Conservation (phyloP, 2,329 filamentous ascomycete species). For the Claviceps sp. region DNA sequence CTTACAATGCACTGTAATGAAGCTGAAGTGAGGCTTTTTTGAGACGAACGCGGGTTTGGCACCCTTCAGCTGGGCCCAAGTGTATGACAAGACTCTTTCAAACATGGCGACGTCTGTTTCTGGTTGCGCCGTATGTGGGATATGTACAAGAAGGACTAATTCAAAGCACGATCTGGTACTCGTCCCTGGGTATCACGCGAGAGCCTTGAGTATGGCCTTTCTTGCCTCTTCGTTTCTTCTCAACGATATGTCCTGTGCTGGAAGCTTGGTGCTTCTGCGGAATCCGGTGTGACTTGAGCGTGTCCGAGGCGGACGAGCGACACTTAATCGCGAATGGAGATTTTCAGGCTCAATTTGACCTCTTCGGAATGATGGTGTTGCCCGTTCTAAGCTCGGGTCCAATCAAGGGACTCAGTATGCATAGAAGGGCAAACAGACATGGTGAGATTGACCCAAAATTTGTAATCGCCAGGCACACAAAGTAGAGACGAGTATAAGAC, state of each 20-base stretch:
- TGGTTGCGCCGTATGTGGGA: neutral
- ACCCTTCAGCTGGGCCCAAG: conserved; percentile 31
- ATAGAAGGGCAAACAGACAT: conserved; percentile 10
- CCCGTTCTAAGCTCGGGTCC: conserved; percentile 11
- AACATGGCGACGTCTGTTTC: conserved; percentile 16
- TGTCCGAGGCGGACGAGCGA: neutral
- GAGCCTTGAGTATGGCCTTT: neutral
- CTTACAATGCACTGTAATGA: conserved; percentile 69
- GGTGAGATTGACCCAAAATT: conserved; percentile 3
- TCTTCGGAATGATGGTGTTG: neutral
- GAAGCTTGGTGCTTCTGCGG: neutral
- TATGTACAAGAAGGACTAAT: neutral
- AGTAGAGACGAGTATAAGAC: neutral
- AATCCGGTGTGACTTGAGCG: neutral
- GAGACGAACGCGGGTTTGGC: conserved; percentile 44
- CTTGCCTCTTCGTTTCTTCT: neutral
- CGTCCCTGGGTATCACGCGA: neutral
- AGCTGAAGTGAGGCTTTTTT: conserved; percentile 59
- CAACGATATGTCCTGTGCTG: neutral
- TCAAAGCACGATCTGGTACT: neutral
- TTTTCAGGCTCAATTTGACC: neutral
- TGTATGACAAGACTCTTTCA: conserved; percentile 16
- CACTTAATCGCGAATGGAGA: neutral
- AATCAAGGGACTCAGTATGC: conserved; percentile 12
- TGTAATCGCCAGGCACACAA: neutral